phyloP scores from a whole-genome alignment of 345 rosid species.

The Euphorbia tirucalli region DNA sequence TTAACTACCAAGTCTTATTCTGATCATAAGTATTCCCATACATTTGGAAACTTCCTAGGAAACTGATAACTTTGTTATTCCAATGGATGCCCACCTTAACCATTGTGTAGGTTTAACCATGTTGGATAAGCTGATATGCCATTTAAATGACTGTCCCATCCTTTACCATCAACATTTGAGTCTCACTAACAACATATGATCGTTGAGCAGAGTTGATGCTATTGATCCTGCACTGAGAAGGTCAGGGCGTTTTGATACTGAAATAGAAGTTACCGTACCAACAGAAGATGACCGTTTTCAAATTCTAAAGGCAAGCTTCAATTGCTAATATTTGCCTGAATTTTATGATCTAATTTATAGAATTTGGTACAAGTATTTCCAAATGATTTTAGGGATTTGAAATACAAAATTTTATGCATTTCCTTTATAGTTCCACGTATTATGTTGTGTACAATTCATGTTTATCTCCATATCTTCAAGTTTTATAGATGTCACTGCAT shows the following conservation, averaged over 20 bases:
- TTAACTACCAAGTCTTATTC: not conserved
- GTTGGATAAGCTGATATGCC: not conserved
- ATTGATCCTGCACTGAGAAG: constrained; percentile 83
- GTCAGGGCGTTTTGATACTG: constrained; percentile 77
- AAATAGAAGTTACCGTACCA: constrained; percentile 84
- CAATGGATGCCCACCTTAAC: not conserved
- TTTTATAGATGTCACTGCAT: not conserved
- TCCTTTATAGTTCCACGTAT: not conserved
- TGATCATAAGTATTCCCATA: not conserved
- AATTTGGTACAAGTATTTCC: not conserved
- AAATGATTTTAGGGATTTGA: not conserved
- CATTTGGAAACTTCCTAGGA: not conserved
- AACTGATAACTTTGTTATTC: not conserved
- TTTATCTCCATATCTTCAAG: not conserved
- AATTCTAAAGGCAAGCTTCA: constrained; percentile 60
- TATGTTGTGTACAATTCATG: not conserved
- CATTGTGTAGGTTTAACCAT: not conserved
- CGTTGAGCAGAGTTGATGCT: constrained; percentile 57
- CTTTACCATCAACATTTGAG: not conserved
- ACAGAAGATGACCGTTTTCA: constrained; percentile 73
- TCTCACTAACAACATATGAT: not conserved
- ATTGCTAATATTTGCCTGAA: constrained; percentile 1
- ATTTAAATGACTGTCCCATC: not conserved
- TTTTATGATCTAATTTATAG: not conserved
- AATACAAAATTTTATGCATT: not conserved